These are phyloP conservation scores for Cryptosporidium canis DNA, from an alignment of 169 alveolate genomes.

Conservation along the genomic window DNA sequence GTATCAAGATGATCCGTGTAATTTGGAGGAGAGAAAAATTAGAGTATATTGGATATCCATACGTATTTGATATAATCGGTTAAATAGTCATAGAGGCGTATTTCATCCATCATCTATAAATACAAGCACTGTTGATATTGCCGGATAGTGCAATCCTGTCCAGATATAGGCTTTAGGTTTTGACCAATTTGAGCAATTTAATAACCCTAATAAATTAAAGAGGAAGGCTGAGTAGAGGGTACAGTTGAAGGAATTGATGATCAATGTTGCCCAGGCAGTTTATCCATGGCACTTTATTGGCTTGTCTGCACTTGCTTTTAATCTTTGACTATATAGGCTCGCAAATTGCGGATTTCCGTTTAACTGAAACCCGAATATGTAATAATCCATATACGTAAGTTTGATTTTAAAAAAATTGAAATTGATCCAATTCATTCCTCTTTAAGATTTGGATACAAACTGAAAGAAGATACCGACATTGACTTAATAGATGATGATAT, in stretches of 20 bases:
- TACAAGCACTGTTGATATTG: not conserved
- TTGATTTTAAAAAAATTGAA: not conserved
- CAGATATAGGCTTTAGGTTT: not conserved
- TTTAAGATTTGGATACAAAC: slow-evolving; percentile 17
- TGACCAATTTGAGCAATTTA: not conserved
- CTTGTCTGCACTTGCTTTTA: not conserved
- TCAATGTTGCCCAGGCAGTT: not conserved
- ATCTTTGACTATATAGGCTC: not conserved
- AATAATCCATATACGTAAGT: slow-evolving; percentile 65
- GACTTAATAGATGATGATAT: slow-evolving; percentile 51
- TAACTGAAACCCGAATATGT: not conserved
- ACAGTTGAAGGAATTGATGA: not conserved
- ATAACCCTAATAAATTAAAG: too few relatives aligned
- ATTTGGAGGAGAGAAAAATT: too few relatives aligned
- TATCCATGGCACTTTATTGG: not conserved
- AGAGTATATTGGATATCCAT: too few relatives aligned
- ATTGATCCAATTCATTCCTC: not conserved
- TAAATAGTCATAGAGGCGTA: not conserved
- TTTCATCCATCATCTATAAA: not conserved
- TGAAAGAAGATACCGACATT: not conserved
- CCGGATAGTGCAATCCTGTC: not conserved
- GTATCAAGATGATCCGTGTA: not conserved
- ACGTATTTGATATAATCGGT: not conserved
- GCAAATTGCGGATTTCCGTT: slow-evolving; percentile 40
- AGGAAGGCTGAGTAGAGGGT: not conserved